Percentiles rank a stretch among this genome's conserved stretches.
Evolutionary conservation across 75 land plant genomes (phyloP).

Genomic region (Larix kaempferi): DNA sequence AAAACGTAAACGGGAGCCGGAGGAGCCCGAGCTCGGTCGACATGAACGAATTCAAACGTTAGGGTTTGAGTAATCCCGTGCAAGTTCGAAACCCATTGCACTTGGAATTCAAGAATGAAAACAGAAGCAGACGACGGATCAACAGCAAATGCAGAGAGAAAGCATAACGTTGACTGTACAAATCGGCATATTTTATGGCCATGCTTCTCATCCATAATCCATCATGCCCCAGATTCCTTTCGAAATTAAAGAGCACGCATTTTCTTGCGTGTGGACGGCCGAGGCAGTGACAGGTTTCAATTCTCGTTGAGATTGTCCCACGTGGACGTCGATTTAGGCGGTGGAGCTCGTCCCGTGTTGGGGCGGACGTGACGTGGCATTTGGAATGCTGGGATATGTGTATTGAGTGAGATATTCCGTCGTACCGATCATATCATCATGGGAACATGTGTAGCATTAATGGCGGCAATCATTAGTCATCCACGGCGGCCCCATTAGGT

Average conservation of each 20-base stretch:
- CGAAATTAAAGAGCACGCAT: neutral
- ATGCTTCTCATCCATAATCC: neutral
- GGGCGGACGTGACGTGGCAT: neutral
- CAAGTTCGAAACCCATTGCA: neutral
- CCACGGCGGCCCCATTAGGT: neutral
- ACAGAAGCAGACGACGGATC: neutral
- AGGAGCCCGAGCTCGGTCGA: neutral
- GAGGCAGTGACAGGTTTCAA: no score
- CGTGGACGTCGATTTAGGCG: neutral
- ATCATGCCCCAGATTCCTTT: neutral
- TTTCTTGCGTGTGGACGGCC: neutral
- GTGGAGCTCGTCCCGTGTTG: neutral
- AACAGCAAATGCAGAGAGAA: neutral
- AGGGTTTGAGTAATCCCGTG: neutral
- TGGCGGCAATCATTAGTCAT: constrained; percentile 9
- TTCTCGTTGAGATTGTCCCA: neutral
- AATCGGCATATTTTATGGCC: neutral
- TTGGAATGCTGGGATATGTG: neutral
- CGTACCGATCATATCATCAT: neutral
- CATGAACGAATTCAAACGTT: neutral
- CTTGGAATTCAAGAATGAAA: neutral
- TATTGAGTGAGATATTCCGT: neutral
- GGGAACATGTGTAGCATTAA: constrained; percentile 1
- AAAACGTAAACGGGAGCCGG: no score
- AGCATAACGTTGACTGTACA: constrained; percentile 11